Percentiles rank a stretch among this genome's conserved stretches.
Evolutionary conservation across 2,329 filamentous ascomycete species (phyloP).

Genomic region (Verticillium isaacii): DNA sequence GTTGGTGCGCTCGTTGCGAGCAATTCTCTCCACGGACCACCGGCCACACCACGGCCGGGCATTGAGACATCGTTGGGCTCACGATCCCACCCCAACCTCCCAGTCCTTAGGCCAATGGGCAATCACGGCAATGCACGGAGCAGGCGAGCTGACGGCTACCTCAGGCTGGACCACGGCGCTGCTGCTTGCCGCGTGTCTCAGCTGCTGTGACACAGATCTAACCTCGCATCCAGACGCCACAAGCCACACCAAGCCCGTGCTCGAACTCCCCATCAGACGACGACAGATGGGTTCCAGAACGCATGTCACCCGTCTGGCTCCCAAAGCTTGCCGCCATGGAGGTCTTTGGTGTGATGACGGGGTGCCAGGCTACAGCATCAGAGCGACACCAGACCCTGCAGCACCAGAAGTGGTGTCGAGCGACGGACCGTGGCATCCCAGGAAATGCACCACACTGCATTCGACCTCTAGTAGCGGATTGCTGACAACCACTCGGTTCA

Average conservation of each 20-base stretch:
- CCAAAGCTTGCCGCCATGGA: background rate
- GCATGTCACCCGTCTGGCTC: background rate
- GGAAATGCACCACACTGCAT: background rate
- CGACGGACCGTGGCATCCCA: background rate
- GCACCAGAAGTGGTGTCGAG: background rate
- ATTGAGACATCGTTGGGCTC: background rate
- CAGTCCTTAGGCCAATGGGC: background rate
- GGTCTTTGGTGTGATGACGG: background rate
- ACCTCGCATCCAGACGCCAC: background rate
- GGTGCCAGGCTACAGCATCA: background rate
- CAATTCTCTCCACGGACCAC: background rate
- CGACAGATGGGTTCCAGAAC: background rate
- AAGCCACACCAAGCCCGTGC: background rate
- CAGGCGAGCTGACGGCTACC: background rate
- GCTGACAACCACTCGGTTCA: background rate
- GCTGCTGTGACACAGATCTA: background rate
- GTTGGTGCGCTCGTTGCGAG: background rate
- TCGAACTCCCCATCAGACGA: background rate
- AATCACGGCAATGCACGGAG: background rate
- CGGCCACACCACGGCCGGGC: background rate
- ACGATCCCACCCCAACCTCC: background rate
- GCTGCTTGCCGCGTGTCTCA: background rate
- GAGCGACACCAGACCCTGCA: background rate
- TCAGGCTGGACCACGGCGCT: background rate
- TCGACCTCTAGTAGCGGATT: background rate